Evolutionary conservation across 2,329 filamentous ascomycete genomes (phyloP).

Genomic region (Talaromyces sp.): DNA sequence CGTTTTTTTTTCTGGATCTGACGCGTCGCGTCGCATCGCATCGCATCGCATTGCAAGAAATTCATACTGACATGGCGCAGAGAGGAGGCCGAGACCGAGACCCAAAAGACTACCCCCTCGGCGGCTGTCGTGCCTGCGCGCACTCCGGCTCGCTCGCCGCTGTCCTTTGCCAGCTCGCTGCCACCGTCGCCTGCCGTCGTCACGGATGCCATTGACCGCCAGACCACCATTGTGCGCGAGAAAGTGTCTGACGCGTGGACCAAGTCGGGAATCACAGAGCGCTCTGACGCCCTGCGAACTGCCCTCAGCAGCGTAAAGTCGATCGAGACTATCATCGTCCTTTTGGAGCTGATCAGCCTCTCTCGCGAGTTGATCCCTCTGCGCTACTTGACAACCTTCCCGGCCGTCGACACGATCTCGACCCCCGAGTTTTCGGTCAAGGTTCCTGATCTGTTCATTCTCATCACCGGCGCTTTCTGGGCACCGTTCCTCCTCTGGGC

Average conservation of each 20-base stretch:
- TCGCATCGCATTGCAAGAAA: neutral
- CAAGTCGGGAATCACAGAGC: conserved; percentile 30
- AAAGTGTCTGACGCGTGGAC: conserved; percentile 29
- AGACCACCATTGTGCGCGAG: conserved; percentile 33
- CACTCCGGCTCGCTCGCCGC: conserved; percentile 34
- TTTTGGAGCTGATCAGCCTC: conserved; percentile 66
- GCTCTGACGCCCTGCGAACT: conserved; percentile 59
- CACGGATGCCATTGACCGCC: conserved; percentile 68
- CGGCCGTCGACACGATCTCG: conserved; percentile 52
- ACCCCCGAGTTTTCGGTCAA: conserved; percentile 57
- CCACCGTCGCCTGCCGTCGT: conserved; percentile 76
- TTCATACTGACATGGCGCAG: conserved; percentile 10
- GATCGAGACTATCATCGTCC: conserved; percentile 62
- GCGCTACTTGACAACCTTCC: conserved; percentile 66
- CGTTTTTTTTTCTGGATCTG: conserved; percentile 6
- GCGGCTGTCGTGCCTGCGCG: conserved; percentile 39
- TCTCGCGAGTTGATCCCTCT: conserved; percentile 65
- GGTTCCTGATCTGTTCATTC: conserved; percentile 72
- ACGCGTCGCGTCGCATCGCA: conserved; percentile 11
- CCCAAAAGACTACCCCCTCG: conserved; percentile 40
- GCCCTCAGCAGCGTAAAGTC: conserved; percentile 64
- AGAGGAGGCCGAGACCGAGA: conserved; percentile 17
- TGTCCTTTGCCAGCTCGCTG: conserved; percentile 58
- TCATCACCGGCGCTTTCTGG: conserved; percentile 78
- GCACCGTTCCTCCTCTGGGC: conserved; percentile 71